phyloP scores from a whole-genome alignment of 2,329 filamentous ascomycete genomes.

The Ophiostoma australiae region DNA sequence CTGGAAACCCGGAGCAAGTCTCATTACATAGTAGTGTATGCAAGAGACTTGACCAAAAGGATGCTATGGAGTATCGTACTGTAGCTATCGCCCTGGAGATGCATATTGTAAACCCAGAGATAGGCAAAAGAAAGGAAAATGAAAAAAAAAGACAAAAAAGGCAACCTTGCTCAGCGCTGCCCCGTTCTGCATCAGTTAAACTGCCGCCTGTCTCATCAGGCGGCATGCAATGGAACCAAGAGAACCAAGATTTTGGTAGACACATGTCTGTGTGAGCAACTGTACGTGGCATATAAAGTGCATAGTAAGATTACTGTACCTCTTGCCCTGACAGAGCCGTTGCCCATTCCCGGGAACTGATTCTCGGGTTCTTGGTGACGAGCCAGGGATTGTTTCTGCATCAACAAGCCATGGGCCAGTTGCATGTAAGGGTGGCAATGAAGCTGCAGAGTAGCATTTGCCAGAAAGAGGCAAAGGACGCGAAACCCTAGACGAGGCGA shows the following conservation, averaged over 20 bases:
- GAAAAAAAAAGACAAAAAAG: not conserved
- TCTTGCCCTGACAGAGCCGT: not conserved
- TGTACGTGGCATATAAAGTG: too few species aligned
- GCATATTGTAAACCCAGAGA: not conserved
- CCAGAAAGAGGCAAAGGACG: not conserved
- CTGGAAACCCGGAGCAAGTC: not conserved
- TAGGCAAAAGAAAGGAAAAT: not conserved
- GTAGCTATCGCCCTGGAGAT: not conserved
- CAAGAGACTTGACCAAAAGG: not conserved
- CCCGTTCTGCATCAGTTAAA: not conserved
- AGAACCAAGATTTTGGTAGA: not conserved
- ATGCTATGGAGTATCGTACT: not conserved
- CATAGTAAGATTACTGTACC: not conserved
- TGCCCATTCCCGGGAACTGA: not conserved
- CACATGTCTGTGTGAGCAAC: not conserved
- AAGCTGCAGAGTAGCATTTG: not conserved
- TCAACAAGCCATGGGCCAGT: not conserved
- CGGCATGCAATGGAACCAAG: conserved; percentile 2
- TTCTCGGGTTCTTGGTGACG: not conserved
- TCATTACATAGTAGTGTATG: not conserved
- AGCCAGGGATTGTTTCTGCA: not conserved
- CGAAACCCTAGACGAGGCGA: not conserved
- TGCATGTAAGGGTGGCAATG: not conserved
- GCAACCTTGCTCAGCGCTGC: not conserved
- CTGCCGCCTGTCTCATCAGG: conserved; percentile 4